A percentile compares a stretch with the other conserved stretches of the same genome.
These are phyloP conservation scores for Aspergillus sp. DNA, from an alignment of 2,329 filamentous ascomycete species.

Conservation along the genomic window DNA sequence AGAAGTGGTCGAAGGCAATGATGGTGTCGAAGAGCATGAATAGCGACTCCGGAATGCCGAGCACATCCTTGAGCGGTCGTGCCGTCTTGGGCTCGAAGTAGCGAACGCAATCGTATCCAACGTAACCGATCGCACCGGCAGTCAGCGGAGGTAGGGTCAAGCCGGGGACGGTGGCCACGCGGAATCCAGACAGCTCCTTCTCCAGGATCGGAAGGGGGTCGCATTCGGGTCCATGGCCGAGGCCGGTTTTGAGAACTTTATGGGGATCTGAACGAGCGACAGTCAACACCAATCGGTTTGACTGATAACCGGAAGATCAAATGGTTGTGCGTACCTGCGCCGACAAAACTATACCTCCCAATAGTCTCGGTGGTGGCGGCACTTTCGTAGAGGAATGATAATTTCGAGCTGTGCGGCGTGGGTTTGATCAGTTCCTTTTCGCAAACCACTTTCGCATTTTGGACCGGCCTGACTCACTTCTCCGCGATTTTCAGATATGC, in stretches of 20 bases:
- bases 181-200: constrained; percentile 72
- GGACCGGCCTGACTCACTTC: constrained; percentile 52
- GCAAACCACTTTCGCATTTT: not conserved
- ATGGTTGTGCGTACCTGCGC: constrained; percentile 57
- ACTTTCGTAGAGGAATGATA: constrained; percentile 94
- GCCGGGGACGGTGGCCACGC: constrained; percentile 79
- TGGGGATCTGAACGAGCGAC: constrained; percentile 51
- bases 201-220: constrained; percentile 85
- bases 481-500: constrained; percentile 90
- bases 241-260: constrained; percentile 83
- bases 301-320: not conserved
- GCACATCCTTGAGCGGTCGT: constrained; percentile 80
- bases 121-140: constrained; percentile 92
- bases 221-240: constrained; percentile 77
- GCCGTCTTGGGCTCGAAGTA: constrained; percentile 99
- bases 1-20: constrained; percentile 92
- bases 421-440: constrained; percentile 13
- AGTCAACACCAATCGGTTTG: constrained; percentile 12
- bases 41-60: constrained; percentile 85
- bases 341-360: constrained; percentile 93
- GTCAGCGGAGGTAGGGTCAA: constrained; percentile 81
- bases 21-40: constrained; percentile 98
- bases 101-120: constrained; percentile 94
- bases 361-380: constrained; percentile 89
- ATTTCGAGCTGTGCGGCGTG: constrained; percentile 55